Conservation (phyloP, 2,329 filamentous ascomycete genomes). For the Cladosporium sp. region DNA sequence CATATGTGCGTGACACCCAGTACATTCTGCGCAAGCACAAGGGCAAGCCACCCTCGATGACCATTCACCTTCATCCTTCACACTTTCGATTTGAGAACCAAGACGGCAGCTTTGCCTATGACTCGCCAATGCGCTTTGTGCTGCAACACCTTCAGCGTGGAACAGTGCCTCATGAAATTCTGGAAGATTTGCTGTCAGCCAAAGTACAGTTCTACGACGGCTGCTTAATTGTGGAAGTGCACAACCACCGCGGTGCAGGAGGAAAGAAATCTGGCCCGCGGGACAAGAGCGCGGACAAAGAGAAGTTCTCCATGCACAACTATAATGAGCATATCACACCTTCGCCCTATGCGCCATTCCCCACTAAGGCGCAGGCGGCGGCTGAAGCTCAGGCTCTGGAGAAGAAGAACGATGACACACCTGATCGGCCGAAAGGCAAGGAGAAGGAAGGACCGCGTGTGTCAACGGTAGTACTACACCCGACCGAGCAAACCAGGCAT, state of each 20-base stretch:
- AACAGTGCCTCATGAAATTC: conserved; percentile 83
- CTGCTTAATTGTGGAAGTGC: conserved; percentile 89
- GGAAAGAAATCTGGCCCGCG: conserved; percentile 38
- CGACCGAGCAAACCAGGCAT: conserved; percentile 71
- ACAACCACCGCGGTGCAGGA: conserved; percentile 66
- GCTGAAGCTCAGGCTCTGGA: conserved; percentile 26
- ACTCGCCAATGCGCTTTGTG: conserved; percentile 80
- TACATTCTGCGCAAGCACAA: conserved; percentile 82
- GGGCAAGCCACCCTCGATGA: conserved; percentile 71
- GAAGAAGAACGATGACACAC: conserved; percentile 32
- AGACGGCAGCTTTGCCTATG: conserved; percentile 86
- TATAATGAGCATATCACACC: conserved; percentile 87
- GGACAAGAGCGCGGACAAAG: conserved; percentile 54
- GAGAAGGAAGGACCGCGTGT: conserved; percentile 50
- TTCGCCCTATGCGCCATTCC: conserved; percentile 77
- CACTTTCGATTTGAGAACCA: conserved; percentile 93
- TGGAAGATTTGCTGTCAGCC: conserved; percentile 68
- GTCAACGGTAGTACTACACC: conserved; percentile 76
- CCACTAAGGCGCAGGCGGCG: conserved; percentile 24
- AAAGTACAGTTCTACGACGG: conserved; percentile 85
- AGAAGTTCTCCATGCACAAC: conserved; percentile 84
- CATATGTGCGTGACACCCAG: conserved; percentile 61
- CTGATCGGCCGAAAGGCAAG: conserved; percentile 32
- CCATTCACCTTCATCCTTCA: conserved; percentile 77
- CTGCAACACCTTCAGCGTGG: conserved; percentile 72